Evolutionary conservation across 2,329 filamentous ascomycete species (phyloP).

Genomic region (Beauveria bassiana): DNA sequence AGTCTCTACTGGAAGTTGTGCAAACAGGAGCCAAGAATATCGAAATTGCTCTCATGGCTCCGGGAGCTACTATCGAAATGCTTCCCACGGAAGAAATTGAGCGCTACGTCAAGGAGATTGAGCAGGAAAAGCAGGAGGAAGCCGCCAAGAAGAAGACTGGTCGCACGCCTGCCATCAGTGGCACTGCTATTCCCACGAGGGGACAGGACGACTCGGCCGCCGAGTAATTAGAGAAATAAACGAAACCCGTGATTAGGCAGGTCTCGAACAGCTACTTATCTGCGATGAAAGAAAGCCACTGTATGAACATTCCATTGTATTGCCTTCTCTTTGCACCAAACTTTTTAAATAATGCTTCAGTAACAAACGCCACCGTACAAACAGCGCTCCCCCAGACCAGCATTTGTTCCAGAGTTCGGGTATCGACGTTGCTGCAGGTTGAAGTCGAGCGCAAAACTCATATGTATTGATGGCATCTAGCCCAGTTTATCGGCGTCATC

Average conservation of each 20-base stretch:
- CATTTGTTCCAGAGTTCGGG: neutral
- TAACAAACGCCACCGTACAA: neutral
- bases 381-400: neutral
- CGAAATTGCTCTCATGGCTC: constrained; percentile 96
- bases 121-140: constrained; percentile 98
- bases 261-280: constrained; percentile 19
- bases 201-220: constrained; percentile 34
- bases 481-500: constrained; percentile 69
- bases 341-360: neutral
- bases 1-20: constrained; percentile 94
- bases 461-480: constrained; percentile 31
- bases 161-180: constrained; percentile 60
- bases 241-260: constrained; percentile 8
- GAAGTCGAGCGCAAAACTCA: neutral
- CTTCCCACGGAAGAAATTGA: constrained; percentile 94
- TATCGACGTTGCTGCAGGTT: neutral
- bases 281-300: constrained; percentile 17
- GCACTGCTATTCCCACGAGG: constrained; percentile 67
- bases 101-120: constrained; percentile 95
- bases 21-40: constrained; percentile 99
- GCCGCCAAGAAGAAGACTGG: constrained; percentile 94
- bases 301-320: constrained; percentile 13
- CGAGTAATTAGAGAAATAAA: constrained; percentile 20
- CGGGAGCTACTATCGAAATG: constrained; percentile 86
- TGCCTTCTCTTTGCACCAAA: neutral